phyloP scores from a whole-genome alignment of 352 stramenopile species.

The Phytophthora brassicae region DNA sequence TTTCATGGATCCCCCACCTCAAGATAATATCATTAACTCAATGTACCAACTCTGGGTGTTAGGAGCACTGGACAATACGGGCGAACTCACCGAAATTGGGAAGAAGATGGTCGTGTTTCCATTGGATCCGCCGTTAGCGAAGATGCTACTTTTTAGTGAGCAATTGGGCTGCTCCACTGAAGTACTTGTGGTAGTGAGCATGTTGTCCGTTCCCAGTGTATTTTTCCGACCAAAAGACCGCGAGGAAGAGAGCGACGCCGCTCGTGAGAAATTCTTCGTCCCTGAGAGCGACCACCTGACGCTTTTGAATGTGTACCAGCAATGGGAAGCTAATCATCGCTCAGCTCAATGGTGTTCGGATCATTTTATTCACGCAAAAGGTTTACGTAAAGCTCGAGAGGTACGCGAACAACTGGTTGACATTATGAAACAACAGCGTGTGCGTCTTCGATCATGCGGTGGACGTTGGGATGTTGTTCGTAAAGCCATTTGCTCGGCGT shows the following conservation, averaged over 20 bases:
- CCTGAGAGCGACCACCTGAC: constrained; percentile 98
- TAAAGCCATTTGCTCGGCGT: constrained; percentile 98
- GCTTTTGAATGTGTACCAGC: constrained; percentile 95
- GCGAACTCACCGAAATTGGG: constrained; percentile 95
- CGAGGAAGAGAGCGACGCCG: constrained; percentile 97
- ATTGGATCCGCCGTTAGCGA: constrained; percentile 94
- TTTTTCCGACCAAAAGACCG: constrained; percentile 97
- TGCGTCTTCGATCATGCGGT: constrained; percentile 89
- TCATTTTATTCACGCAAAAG: constrained; percentile 98
- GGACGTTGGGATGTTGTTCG: constrained; percentile 97
- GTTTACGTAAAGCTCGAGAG: constrained; percentile 90
- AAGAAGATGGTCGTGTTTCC: constrained; percentile 99
- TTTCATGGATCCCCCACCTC: constrained; percentile 98
- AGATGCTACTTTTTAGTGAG: constrained; percentile 97
- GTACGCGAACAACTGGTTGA: constrained; percentile 96
- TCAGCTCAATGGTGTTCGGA: constrained; percentile 92
- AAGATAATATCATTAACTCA: constrained; percentile 97
- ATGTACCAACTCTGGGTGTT: constrained; percentile 99
- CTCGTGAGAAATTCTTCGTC: constrained; percentile 99
- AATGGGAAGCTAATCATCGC: constrained; percentile 95
- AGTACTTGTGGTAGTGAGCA: constrained; percentile 96
- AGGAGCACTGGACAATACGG: constrained; percentile 96
- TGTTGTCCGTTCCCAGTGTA: constrained; percentile 96
- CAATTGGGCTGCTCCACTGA: constrained; percentile 93
- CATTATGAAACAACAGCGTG: constrained; percentile 97